Conservation (phyloP, 108 stramenopile genomes). For the Stephanodiscus triporus region DNA sequence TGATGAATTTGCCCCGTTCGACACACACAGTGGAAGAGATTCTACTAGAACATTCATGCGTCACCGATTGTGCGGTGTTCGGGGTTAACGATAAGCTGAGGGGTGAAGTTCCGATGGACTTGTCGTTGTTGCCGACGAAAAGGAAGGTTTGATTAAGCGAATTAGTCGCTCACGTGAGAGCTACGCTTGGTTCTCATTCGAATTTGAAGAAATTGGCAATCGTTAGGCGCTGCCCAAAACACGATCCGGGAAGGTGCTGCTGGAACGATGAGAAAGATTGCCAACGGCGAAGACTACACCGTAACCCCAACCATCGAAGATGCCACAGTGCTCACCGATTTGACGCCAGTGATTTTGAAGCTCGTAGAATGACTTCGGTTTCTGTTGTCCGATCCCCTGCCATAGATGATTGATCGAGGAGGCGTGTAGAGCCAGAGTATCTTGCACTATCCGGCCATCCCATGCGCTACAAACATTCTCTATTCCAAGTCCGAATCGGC, state of each 20-base stretch:
- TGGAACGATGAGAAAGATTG: constrained; percentile 69
- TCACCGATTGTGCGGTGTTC: constrained; percentile 78
- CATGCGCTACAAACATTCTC: too few species aligned
- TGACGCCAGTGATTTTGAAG: constrained; percentile 16
- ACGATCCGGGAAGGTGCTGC: constrained; percentile 72
- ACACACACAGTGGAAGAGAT: constrained; percentile 75
- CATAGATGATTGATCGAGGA: too few species aligned
- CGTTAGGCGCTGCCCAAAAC: constrained; percentile 78
- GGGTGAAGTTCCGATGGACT: constrained; percentile 75
- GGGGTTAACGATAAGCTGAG: constrained; percentile 68
- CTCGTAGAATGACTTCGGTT: constrained; percentile 5
- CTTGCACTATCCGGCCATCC: too few species aligned
- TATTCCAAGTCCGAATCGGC: too few species aligned
- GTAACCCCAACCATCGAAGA: constrained; percentile 84
- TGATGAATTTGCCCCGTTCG: neutral
- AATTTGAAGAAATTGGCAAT: constrained; percentile 60
- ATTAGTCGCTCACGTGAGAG: constrained; percentile 58
- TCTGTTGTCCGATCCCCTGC: too few species aligned
- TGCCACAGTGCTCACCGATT: constrained; percentile 55
- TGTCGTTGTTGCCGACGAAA: constrained; percentile 51
- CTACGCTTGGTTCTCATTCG: constrained; percentile 71
- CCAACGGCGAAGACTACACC: constrained; percentile 58
- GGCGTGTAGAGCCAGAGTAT: too few species aligned
- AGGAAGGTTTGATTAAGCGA: constrained; percentile 52
- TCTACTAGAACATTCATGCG: constrained; percentile 55